Percentiles rank a stretch among this genome's conserved stretches.
Evolutionary conservation across 139 green algal genomes (phyloP).

Genomic region (Tetradesmus obliquus): DNA sequence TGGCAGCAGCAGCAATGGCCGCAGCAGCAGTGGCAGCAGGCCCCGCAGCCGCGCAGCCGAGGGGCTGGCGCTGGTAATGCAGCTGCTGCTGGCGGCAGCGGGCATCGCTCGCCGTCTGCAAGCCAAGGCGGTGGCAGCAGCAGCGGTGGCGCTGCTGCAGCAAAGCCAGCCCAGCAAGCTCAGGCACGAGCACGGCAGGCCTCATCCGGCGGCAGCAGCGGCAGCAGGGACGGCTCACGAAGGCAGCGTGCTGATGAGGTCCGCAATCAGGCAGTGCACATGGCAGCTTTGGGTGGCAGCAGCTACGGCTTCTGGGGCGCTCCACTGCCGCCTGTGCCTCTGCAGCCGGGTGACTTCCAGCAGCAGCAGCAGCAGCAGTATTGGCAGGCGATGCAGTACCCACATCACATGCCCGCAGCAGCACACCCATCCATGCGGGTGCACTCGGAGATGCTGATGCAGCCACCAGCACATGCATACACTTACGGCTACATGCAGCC

Average conservation of each 20-base stretch:
- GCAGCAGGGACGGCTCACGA: neutral
- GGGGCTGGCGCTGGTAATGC: neutral
- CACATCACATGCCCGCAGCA: neutral
- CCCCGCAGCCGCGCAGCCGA: neutral
- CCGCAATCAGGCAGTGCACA: neutral
- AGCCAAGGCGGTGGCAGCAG: neutral
- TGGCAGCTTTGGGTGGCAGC: neutral
- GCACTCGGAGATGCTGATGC: neutral
- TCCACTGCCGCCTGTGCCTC: neutral
- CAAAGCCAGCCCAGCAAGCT: neutral
- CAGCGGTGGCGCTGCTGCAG: neutral
- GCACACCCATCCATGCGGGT: neutral
- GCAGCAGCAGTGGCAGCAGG: conserved; percentile 16
- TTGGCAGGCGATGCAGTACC: neutral
- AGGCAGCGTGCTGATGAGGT: neutral
- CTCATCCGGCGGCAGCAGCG: neutral
- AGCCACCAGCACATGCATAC: neutral
- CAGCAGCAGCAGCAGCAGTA: conserved; percentile 2
- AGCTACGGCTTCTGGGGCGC: neutral
- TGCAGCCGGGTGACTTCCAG: neutral
- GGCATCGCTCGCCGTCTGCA: neutral
- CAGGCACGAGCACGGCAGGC: neutral
- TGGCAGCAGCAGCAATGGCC: conserved; percentile 1
- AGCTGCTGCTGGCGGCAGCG: neutral
- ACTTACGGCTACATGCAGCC: neutral